Base-by-base conservation (phyloP, 805 yeast genomes). In the Barnettozyma sp. region DNA sequence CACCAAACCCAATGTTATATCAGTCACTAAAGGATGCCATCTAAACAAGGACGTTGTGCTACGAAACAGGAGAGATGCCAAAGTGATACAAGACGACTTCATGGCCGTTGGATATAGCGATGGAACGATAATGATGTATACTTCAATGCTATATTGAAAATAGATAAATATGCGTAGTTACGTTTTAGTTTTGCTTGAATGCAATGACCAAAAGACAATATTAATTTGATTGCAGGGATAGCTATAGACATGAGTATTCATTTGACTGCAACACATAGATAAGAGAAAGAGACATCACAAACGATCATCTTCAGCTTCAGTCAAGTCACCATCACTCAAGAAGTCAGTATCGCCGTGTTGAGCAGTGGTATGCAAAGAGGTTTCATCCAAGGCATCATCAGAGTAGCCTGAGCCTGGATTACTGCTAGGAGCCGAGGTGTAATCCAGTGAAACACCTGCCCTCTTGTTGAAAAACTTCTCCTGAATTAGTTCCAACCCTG, bases 51-150 rank as follows among this genome's bases (percentile, higher is more conserved):
- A 12, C 4, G 4, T 25, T 7, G 27, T 25, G 16, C 16, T 14
- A 13, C 27, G 44, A 4, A 37, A 42, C 11, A 49, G 58, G 39
- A 30, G 59, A 12, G 59, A 54, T 30, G 6, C 42, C 4, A 45
- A 46, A 20, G 35, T 45, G 6, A 29, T 50, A 0, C 22, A 28
- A 4, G 45, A 41, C 2, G 42, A 49, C 11, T 54, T 66, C 48
- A 42, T 73, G 1, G 68, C 73, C 5, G 63, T 66, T 2, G 82
- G 75, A 0, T 75, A 70, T 31, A 72, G 70, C 33, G 80, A 76
- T 42, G 80, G 81, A 3, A 59, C 23, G 20, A 15, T 27, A 13
- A 34, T 27, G 27, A 21, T 19, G 23, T 30, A 26, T 21, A 18
- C 20, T 16, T 14, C 17, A 10, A n/a, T n/a, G n/a, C n/a, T n/a